Evolutionary conservation across 2,329 filamentous ascomycete genomes (phyloP).

Genomic region (Nakataea oryzae): DNA sequence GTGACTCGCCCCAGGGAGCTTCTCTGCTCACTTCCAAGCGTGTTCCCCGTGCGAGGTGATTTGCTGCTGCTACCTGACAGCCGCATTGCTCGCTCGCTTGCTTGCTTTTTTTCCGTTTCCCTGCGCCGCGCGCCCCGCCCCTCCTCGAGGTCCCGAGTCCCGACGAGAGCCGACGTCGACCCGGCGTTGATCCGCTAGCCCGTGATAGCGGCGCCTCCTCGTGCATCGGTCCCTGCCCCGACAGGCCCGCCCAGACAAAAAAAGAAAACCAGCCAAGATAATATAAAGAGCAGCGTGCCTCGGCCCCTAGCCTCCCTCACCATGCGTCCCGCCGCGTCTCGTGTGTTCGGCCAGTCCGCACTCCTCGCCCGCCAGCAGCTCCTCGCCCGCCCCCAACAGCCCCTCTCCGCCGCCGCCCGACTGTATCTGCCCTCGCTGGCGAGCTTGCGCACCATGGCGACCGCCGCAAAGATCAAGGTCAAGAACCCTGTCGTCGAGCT

Average conservation of each 20-base stretch:
- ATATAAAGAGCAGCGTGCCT: neutral
- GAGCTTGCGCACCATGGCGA: conserved; percentile 39
- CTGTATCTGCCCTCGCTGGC: neutral
- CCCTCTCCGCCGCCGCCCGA: neutral
- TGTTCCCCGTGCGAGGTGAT: neutral
- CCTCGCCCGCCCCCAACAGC: conserved; percentile 2
- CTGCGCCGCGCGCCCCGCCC: no score
- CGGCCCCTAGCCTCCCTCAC: no score
- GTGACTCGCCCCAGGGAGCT: neutral
- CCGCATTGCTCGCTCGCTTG: neutral
- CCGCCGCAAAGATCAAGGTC: conserved; percentile 74
- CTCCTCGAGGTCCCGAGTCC: neutral
- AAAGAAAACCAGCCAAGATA: neutral
- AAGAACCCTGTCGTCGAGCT: conserved; percentile 98
- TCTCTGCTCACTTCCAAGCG: neutral
- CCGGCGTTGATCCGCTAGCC: neutral
- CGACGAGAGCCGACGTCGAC: neutral
- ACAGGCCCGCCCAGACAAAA: neutral
- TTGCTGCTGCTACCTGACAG: neutral
- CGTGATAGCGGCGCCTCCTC: no score
- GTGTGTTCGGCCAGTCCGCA: conserved; percentile 4
- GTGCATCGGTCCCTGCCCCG: no score
- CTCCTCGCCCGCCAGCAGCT: conserved; percentile 4
- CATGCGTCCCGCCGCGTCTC: conserved; percentile 13
- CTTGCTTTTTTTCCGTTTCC: no score